Evolutionary conservation across 805 yeast species (phyloP), one percentile per base, ranked within the genome.

Genomic region (Ogataea trehalophila): DNA sequence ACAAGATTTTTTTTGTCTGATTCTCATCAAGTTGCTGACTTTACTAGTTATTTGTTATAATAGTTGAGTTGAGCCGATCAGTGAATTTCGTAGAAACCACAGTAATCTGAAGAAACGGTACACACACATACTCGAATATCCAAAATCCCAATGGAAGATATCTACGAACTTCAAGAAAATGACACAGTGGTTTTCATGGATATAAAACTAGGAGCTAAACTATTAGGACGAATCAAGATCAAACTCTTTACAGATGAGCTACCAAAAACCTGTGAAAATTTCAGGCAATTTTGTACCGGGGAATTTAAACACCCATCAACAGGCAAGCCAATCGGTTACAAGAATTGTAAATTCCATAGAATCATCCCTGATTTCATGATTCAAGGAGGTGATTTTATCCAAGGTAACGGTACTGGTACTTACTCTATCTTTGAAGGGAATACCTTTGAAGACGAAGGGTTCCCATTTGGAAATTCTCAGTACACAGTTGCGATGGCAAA

Each of bases 281-380:
- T 77, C 56, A 62, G 81, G 29, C 80, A 75, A 53, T 70, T 75
- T 47, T 76, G 80, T 56, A 76, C 79, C 0, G 80, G 80, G 6
- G 80, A 76, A 49, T 64, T 66, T 54, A 53, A 65, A 20, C 66
- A 67, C 17, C 9, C 33, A 16, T 5, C 18, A 43, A 58, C 65
- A 40, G 64, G 66, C 2, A 51, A 58, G 6, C 77, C 80, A 0
- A 60, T 70, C 6, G 80, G 80, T 4, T 76, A 75, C 55, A 74
- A 74, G 53, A 49, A 51, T 34, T 43, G 61, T 34, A 44, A 36
- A 29, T 69, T 74, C 47, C 78, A 74, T 49, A 55, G 77, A 22
- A 63, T 73, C 35, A 69, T 75, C 47, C 60, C 65, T 37, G 76
- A 69, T 22, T 74, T 75, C 54, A 69, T 72, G 72, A 49, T 59